Evolutionary conservation across 345 rosid species (phyloP), one percentile per base, ranked within the genome.

Genomic region (Cardamine occulta): DNA sequence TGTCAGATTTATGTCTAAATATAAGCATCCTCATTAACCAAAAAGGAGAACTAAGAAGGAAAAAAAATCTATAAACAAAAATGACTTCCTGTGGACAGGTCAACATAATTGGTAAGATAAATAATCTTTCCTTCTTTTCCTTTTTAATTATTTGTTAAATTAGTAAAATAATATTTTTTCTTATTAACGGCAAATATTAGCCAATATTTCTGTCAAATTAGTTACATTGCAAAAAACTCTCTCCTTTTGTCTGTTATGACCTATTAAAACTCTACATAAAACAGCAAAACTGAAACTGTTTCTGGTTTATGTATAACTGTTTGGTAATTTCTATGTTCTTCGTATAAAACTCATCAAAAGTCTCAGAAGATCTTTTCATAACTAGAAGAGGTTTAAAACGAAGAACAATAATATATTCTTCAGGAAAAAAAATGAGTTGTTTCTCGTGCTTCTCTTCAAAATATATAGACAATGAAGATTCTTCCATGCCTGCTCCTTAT

Each of bases 381-480:
- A 55, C 4, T 62, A 62, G 9, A 12, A 39, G 28, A 12, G 7
- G 17, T 45, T 45, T 47, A 34, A 59, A 15, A 72, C 21, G 32
- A 72, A 51, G 28, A 63, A 62, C 31, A 51, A 39, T 9, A 60
- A 11, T 21, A 72, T 12, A n/a, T 32, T 48, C 5, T 70, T 2
- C 3, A 35, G 24, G 13, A n/a, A 4, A 4, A 28, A 68, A 62
- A 40, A 74, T 76, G 75, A 69, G 34, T 53, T 76, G 75, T 54
- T 76, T 69, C 55, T 62, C 74, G 21, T 76, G 80, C 31, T 69
- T 76, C 52, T 76, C 79, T 66, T 47, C 74, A 8, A 69, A 63
- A 31, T 5, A 21, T 54, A 2, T 7, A 8, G 64, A 69, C 2
- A 35, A 26, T 9, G 73, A 67, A 58, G 51, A 40, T 7, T 54